A percentile compares a stretch with the other conserved stretches of the same genome.
Evolutionary conservation across 371 early-diverging fungal species (phyloP).

Genomic region (Thermomucor indicae-seudaticae): DNA sequence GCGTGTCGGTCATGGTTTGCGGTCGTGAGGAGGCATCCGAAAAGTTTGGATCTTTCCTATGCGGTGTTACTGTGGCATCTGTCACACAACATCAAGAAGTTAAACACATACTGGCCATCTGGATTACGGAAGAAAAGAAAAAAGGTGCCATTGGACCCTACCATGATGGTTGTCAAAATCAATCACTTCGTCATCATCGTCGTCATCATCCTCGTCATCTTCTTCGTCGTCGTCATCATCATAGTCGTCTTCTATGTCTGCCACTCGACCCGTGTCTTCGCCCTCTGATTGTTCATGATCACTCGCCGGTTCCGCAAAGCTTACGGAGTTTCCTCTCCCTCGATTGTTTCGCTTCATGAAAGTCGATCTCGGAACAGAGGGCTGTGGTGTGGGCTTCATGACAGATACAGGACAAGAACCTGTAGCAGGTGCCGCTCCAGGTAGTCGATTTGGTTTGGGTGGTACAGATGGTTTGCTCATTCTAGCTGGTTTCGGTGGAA

Average conservation of each 20-base stretch:
- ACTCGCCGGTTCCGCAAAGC: conserved; percentile 27
- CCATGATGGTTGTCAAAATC: conserved; percentile 14
- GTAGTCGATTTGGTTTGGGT: conserved; percentile 27
- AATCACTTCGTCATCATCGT: conserved; percentile 34
- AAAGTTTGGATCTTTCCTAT: no score
- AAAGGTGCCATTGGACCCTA: conserved; percentile 1
- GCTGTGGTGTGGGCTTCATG: not conserved
- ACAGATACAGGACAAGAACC: conserved; percentile 2
- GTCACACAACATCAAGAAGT: no score
- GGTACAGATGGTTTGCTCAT: conserved; percentile 28
- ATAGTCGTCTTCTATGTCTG: conserved; percentile 17
- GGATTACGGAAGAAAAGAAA: no score
- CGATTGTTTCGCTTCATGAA: conserved; percentile 11
- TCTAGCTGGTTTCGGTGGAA: conserved; percentile 36
- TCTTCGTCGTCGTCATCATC: conserved; percentile 32
- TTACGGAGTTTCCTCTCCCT: conserved; percentile 38
- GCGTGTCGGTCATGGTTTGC: conserved; percentile 3
- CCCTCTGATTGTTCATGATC: conserved; percentile 17
- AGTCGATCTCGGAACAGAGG: conserved; percentile 1
- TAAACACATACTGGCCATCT: no score
- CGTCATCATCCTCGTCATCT: conserved; percentile 34
- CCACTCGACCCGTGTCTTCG: conserved; percentile 1
- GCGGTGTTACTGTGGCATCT: no score
- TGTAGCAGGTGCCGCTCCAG: not conserved
- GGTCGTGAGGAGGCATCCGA: no score